Conservation (phyloP, 495 filamentous ascomycete genomes). For the Opeltia flavorubescens region DNA sequence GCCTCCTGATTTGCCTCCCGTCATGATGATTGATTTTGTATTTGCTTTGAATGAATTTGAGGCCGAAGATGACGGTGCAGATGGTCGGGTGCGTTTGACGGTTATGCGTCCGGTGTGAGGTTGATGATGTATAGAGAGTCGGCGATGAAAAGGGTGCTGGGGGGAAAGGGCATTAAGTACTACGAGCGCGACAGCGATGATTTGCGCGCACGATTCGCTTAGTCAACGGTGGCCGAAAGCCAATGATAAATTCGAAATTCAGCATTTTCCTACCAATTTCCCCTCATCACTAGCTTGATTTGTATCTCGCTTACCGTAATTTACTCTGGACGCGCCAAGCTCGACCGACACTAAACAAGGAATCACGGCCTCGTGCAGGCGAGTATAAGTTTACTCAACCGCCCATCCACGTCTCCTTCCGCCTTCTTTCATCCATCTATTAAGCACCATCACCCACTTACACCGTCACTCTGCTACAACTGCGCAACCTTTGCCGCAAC, state of each 20-base stretch:
- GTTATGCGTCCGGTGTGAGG: slow-evolving; percentile 13
- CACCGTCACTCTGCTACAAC: too few relatives aligned
- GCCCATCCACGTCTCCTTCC: slow-evolving; percentile 24
- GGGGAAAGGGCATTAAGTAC: slow-evolving; percentile 18
- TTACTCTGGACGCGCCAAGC: slow-evolving; percentile 13
- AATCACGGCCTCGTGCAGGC: slow-evolving; percentile 14
- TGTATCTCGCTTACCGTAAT: slow-evolving; percentile 9
- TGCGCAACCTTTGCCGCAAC: background rate
- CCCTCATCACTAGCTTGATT: slow-evolving; percentile 3
- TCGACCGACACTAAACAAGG: background rate
- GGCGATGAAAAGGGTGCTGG: slow-evolving; percentile 20
- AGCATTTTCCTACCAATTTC: background rate
- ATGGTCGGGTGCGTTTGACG: slow-evolving; percentile 12
- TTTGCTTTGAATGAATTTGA: slow-evolving; percentile 18
- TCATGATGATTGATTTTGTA: slow-evolving; percentile 67
- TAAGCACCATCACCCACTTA: slow-evolving; percentile 3
- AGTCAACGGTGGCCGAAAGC: slow-evolving; percentile 10
- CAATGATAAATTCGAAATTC: slow-evolving; percentile 3
- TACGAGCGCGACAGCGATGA: slow-evolving; percentile 14
- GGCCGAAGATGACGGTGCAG: slow-evolving; percentile 18
- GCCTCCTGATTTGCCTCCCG: slow-evolving; percentile 96
- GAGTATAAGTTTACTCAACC: slow-evolving; percentile 34
- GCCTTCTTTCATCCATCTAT: slow-evolving; percentile 32
- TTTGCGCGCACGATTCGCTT: slow-evolving; percentile 11
- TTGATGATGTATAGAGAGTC: slow-evolving; percentile 24